phyloP scores from a whole-genome alignment of 106 monocot species.

The Platanthera zijinensis region DNA sequence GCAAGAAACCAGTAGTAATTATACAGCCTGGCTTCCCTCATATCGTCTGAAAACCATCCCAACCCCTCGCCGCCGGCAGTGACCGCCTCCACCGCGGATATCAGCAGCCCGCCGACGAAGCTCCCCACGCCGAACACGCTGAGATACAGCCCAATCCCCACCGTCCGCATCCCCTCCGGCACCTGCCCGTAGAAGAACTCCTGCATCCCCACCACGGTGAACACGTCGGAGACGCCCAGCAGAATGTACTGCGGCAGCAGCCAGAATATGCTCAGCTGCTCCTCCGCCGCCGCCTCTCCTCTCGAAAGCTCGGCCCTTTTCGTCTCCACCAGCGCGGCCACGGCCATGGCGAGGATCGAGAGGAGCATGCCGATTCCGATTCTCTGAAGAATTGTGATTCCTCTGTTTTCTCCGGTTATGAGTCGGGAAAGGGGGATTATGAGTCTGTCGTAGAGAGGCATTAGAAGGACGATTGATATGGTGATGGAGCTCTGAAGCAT shows the following conservation, averaged over 20 bases:
- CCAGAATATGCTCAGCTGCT: conserved; percentile 68
- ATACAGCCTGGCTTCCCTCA: conserved; percentile 48
- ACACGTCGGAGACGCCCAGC: conserved; percentile 69
- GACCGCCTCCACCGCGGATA: conserved; percentile 41
- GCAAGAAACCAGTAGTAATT: conserved; percentile 88
- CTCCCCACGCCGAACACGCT: conserved; percentile 90
- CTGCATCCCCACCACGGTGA: conserved; percentile 93
- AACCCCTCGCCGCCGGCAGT: conserved; percentile 15
- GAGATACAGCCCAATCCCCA: conserved; percentile 81
- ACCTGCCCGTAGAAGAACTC: conserved; percentile 91
- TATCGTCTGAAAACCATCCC: conserved; percentile 80
- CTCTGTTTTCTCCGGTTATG: conserved; percentile 37
- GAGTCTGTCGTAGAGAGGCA: conserved; percentile 82
- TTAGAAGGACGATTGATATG: conserved; percentile 64
- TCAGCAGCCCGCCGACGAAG: conserved; percentile 61
- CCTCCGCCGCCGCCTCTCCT: neutral
- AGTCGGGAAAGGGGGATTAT: conserved; percentile 38
- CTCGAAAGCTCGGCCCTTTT: conserved; percentile 24
- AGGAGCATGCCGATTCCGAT: conserved; percentile 86
- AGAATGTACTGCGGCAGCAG: conserved; percentile 85
- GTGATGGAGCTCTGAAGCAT: conserved; percentile 77
- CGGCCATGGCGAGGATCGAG: conserved; percentile 64
- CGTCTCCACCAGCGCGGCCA: conserved; percentile 55
- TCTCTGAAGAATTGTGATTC: conserved; percentile 69
- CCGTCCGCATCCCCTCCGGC: conserved; percentile 60